These are phyloP conservation scores for Mortierella antarctica DNA, from an alignment of 192 early-diverging fungal species.

Conservation along the genomic window DNA sequence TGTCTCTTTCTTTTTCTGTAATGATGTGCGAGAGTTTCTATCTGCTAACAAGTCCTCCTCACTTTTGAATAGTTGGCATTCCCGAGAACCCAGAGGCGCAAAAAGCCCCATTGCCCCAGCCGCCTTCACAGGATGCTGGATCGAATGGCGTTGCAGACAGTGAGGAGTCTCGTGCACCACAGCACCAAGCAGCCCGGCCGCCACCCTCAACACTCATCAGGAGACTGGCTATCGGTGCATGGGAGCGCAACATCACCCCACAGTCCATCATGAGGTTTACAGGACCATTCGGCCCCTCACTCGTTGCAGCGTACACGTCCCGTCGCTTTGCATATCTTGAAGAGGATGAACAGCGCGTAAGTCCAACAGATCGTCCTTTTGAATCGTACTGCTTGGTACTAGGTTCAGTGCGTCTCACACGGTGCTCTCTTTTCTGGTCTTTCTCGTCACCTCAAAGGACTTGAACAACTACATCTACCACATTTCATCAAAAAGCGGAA, in stretches of 20 bases:
- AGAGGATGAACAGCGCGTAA: conserved; percentile 64
- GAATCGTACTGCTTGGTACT: background rate
- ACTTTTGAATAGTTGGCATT: conserved; percentile 63
- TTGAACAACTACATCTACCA: conserved; percentile 87
- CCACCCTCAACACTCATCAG: conserved; percentile 34
- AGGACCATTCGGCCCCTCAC: conserved; percentile 84
- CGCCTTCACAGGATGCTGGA: conserved; percentile 7
- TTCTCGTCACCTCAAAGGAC: conserved; percentile 34
- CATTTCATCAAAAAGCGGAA: conserved; percentile 78
- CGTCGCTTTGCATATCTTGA: conserved; percentile 74
- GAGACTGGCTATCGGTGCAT: conserved; percentile 64
- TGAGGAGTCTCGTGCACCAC: background rate
- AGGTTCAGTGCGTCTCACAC: background rate
- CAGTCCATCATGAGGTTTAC: conserved; percentile 78
- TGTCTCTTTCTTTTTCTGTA: background rate
- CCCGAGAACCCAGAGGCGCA: conserved; percentile 64
- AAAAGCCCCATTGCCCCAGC: conserved; percentile 33
- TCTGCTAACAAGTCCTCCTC: background rate
- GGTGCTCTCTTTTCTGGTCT: background rate
- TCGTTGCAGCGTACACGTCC: conserved; percentile 64
- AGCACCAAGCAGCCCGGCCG: conserved; percentile 9
- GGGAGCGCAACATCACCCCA: conserved; percentile 85
- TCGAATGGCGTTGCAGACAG: background rate
- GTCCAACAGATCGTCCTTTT: background rate
- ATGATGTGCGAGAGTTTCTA: background rate